Conservation (phyloP, 805 yeast species). For the Clavispora fructus region DNA sequence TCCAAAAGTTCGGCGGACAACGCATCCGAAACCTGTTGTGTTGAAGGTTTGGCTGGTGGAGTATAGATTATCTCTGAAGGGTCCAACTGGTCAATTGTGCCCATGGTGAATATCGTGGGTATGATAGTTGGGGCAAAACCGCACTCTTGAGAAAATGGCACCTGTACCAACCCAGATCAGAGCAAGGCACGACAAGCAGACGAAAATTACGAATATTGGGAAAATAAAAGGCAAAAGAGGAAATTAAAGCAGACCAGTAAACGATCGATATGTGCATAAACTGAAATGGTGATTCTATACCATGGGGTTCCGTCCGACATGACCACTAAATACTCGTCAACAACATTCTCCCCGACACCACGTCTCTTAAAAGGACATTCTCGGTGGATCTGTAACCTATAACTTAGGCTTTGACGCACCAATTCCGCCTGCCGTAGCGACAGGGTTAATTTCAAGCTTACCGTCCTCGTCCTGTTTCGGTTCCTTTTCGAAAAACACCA, state of each 20-base stretch:
- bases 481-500: constrained; percentile 80
- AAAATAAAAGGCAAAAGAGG: too few relatives aligned
- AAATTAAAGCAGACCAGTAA: too few relatives aligned
- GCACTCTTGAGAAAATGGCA: background rate
- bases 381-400: constrained; percentile 12
- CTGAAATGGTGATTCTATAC: too few relatives aligned
- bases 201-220: too few relatives aligned
- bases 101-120: background rate
- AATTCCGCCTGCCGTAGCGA: constrained; percentile 57
- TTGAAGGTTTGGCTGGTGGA: background rate
- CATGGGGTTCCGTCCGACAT: too few relatives aligned
- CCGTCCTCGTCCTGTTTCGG: constrained; percentile 40
- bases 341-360: too few relatives aligned
- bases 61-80: background rate
- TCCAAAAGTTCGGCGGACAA: constrained; percentile 41
- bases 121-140: constrained; percentile 4
- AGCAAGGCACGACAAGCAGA: too few relatives aligned
- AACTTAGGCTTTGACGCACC: constrained; percentile 43
- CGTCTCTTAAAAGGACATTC: too few relatives aligned
- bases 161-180: background rate
- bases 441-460: constrained; percentile 48
- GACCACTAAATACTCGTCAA: too few relatives aligned
- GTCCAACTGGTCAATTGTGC: background rate
- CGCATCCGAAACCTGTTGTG: background rate
- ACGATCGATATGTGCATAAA: too few relatives aligned